phyloP scores from a whole-genome alignment of 2,329 filamentous ascomycete genomes.

The Metarhizium rileyi region DNA sequence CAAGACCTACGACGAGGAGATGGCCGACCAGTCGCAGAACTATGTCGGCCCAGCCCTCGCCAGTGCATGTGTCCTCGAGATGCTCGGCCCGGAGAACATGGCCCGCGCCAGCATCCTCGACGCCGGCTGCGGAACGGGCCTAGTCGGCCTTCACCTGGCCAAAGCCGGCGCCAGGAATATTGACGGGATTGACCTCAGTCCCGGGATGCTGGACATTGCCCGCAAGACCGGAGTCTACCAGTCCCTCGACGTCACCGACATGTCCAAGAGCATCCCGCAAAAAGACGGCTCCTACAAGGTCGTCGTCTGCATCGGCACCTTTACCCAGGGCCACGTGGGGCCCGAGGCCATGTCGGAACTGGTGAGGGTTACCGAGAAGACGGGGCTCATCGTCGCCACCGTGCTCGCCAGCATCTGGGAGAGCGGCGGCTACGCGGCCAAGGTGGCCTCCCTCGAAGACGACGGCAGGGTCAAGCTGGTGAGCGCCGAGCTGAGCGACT shows the following conservation, averaged over 20 bases:
- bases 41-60: constrained; percentile 31
- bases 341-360: constrained; percentile 40
- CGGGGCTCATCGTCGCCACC: constrained; percentile 40
- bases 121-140: constrained; percentile 46
- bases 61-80: constrained; percentile 23
- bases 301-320: constrained; percentile 43
- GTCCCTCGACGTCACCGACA: constrained; percentile 32
- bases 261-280: constrained; percentile 32
- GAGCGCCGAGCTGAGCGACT: constrained; percentile 21
- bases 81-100: constrained; percentile 16
- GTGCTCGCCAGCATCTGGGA: constrained; percentile 41
- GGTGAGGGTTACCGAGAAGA: constrained; percentile 34
- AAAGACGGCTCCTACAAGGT: constrained; percentile 36
- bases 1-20: constrained; percentile 23
- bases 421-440: constrained; percentile 34
- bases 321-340: constrained; percentile 46
- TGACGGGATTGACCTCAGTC: constrained; percentile 42
- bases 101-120: constrained; percentile 33
- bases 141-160: constrained; percentile 38
- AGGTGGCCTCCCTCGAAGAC: constrained; percentile 27
- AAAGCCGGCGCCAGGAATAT: constrained; percentile 33
- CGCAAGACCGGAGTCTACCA: constrained; percentile 37
- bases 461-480: constrained; percentile 19
- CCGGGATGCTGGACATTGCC: constrained; percentile 44
- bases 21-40: constrained; percentile 27